A percentile compares a stretch with the other conserved stretches of the same genome.
phyloP scores from a whole-genome alignment of 2,329 filamentous ascomycete genomes.

The Metarhizium robertsii region DNA sequence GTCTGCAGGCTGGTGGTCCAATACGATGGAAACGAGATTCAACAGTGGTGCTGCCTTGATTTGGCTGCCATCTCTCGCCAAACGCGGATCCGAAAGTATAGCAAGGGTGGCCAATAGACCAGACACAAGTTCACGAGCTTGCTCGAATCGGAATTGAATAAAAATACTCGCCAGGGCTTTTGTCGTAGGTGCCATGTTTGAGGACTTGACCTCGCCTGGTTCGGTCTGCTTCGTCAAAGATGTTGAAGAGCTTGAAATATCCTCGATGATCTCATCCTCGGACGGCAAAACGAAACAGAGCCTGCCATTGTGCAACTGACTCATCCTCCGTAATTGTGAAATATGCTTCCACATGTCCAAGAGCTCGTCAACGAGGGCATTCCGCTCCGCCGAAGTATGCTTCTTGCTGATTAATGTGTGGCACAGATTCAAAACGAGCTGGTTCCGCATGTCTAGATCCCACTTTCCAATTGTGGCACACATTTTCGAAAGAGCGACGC shows the following conservation, averaged over 20 bases:
- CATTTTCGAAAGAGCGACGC: conserved; percentile 18
- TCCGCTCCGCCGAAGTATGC: conserved; percentile 8
- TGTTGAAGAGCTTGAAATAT: conserved; percentile 1
- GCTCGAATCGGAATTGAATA: conserved; percentile 16
- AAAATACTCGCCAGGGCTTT: conserved; percentile 21
- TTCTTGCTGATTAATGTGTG: conserved; percentile 11
- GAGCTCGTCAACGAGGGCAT: conserved; percentile 18
- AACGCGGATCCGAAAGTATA: conserved; percentile 19
- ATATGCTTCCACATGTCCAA: conserved; percentile 27
- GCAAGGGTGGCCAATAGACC: conserved; percentile 23
- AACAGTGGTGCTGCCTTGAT: conserved; percentile 20
- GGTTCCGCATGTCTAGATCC: conserved; percentile 18
- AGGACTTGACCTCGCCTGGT: not conserved
- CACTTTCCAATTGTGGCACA: conserved; percentile 16
- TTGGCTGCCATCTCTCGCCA: conserved; percentile 6
- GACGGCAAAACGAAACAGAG: conserved; percentile 22
- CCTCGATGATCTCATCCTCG: conserved; percentile 16
- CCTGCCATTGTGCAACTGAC: conserved; percentile 10
- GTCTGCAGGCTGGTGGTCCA: conserved; percentile 11
- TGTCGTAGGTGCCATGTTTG: conserved; percentile 7
- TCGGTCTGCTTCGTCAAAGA: not conserved
- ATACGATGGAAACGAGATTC: conserved; percentile 14
- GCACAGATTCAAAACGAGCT: conserved; percentile 24
- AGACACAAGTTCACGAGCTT: conserved; percentile 18
- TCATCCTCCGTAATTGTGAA: conserved; percentile 22